phyloP scores from a whole-genome alignment of 345 rosid genomes.

The Populus ilicifolia region DNA sequence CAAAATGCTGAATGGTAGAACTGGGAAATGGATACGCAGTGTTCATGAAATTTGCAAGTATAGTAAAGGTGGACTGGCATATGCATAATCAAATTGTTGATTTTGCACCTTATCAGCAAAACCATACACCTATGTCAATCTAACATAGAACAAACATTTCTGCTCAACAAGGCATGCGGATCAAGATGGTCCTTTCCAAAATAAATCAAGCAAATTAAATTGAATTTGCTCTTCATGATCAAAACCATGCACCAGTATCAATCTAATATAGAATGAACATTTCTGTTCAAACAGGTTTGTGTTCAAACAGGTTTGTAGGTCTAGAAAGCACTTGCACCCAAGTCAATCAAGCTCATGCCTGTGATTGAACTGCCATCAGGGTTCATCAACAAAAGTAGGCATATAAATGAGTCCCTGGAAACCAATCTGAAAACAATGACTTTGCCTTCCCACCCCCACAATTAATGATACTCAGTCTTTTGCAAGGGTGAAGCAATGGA shows the following conservation, averaged over 20 bases:
- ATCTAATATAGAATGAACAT: not conserved
- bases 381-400: not conserved
- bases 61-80: not conserved
- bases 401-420: not conserved
- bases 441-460: not conserved
- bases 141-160: too few species aligned
- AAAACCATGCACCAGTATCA: not conserved
- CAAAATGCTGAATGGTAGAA: too few species aligned
- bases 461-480: not conserved
- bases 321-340: not conserved
- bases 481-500: not conserved
- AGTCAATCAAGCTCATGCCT: not conserved
- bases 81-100: not conserved
- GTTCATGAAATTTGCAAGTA: not conserved
- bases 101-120: not conserved
- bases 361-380: not conserved
- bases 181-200: too few species aligned
- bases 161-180: too few species aligned
- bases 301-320: not conserved
- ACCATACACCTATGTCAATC: not conserved
- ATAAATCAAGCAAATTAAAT: not conserved
- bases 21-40: not conserved
- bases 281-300: not conserved
- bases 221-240: not conserved
- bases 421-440: not conserved